Base-by-base conservation (phyloP, 371 early-diverging fungal species). In the Rhizopus delemar region DNA sequence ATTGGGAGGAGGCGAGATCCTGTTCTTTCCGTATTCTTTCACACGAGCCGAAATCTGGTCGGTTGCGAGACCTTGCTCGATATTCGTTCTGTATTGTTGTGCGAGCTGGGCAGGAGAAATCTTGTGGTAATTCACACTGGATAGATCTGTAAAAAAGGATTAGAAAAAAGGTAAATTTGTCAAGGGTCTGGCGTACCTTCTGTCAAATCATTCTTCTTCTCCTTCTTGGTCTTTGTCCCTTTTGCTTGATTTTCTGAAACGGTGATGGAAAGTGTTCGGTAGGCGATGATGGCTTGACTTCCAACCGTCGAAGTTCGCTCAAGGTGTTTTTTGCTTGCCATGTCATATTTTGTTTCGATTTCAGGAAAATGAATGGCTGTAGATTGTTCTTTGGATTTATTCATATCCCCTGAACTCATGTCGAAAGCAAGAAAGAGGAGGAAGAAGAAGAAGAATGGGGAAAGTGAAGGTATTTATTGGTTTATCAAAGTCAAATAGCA, bases 21-120 rank as follows among this genome's bases (percentile, higher is more conserved):
- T 46, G 46, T 86, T 85, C 8, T 65, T 75, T 2, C 85, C 85
- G 57, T 83, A 71, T 38, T 73, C 66, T n/a, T 60, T 58, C 6
- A 76, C 63, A 33, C 83, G 74, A n/a, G 68, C 60, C 4, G 52
- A 15, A 15, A 72, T 73, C 16, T 78, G 79, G 4, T 52, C 48
- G 22, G 56, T 52, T 13, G 73, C 74, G 3, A 86, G 63, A 8
- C 87, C 87, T 5, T 57, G 68, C 0, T 69, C 65, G 16, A 66
- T 53, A 39, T 68, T 67, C 3, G 81, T 75, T 58, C 70, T 72
- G 53, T 82, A 82, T 49, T 79, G 78, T 16, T 75, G 71, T 15
- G 53, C 51, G 4, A 84, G 34, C 57, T 84, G 82, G 36, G 67
- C 49, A 11, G 63, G 36, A 28, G 70, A 59, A 1, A 62, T 31